Conservation (phyloP, 192 early-diverging fungal genomes). For the Cladochytrium replicatum region DNA sequence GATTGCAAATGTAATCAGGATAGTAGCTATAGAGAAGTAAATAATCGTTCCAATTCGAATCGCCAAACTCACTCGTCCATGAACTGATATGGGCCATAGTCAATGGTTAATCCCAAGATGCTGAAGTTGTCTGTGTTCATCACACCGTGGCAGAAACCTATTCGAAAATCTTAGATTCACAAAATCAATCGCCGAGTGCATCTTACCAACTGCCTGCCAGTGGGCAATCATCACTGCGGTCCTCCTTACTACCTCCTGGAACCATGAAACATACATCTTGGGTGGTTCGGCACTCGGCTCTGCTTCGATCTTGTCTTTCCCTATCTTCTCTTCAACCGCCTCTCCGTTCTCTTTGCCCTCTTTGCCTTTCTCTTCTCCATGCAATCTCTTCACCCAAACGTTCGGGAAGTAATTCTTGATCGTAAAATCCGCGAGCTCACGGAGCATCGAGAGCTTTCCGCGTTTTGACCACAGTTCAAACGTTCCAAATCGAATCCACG, state of each 20-base stretch:
- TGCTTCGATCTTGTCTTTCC: slow-evolving; percentile 1
- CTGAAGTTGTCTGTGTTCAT: slow-evolving; percentile 95
- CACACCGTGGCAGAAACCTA: slow-evolving; percentile 55
- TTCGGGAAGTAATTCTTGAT: slow-evolving; percentile 45
- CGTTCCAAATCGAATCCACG: slow-evolving; percentile 80
- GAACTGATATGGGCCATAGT: slow-evolving; percentile 82
- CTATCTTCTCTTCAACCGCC: not conserved
- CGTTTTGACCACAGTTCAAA: slow-evolving; percentile 75
- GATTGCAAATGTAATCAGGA: slow-evolving; percentile 56
- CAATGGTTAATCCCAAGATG: slow-evolving; percentile 68
- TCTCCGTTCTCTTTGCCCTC: slow-evolving; percentile 11
- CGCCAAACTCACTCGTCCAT: slow-evolving; percentile 68
- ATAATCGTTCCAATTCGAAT: too few species aligned
- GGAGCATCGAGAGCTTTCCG: slow-evolving; percentile 42
- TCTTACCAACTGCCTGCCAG: slow-evolving; percentile 75
- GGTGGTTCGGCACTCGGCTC: not conserved
- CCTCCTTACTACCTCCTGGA: slow-evolving; percentile 40
- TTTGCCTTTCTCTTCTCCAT: slow-evolving; percentile 5
- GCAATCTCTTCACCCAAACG: too few species aligned
- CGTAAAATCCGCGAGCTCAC: slow-evolving; percentile 63
- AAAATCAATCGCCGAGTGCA: too few species aligned
- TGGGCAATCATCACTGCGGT: slow-evolving; percentile 66
- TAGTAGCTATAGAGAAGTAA: slow-evolving; percentile 65
- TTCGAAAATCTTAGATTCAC: too few species aligned
- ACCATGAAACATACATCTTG: slow-evolving; percentile 51